These are phyloP conservation scores for Candida berthetii DNA, from an alignment of 805 yeast genomes.

Conservation along the genomic window DNA sequence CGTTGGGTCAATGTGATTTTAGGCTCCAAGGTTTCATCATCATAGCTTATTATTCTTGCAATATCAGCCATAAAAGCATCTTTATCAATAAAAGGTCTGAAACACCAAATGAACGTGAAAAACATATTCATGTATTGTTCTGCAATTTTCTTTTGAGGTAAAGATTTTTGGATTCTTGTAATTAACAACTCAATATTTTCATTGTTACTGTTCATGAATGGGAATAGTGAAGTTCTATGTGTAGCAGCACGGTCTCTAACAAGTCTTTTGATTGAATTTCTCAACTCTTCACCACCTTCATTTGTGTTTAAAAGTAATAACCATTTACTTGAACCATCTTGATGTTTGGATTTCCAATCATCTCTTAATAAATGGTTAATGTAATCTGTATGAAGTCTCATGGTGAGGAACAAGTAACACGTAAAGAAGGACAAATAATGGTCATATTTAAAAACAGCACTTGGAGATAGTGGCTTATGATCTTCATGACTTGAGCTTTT, in stretches of 20 bases:
- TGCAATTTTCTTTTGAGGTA: constrained; percentile 30
- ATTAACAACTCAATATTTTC: constrained; percentile 23
- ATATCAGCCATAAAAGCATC: constrained; percentile 22
- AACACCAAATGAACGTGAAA: constrained; percentile 36
- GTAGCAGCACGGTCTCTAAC: constrained; percentile 5
- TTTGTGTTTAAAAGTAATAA: constrained; percentile 6
- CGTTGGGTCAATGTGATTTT: constrained; percentile 25
- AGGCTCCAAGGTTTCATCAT: constrained; percentile 22
- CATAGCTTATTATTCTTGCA: constrained; percentile 28
- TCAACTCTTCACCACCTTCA: constrained; percentile 5
- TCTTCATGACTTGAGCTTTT: constrained; percentile 16
- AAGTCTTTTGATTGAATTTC: constrained; percentile 4
- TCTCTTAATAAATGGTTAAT: constrained; percentile 4
- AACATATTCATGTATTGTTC: constrained; percentile 35
- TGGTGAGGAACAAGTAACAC: constrained; percentile 7
- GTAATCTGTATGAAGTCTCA: constrained; percentile 4
- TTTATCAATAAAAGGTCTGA: constrained; percentile 40
- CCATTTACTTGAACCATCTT: constrained; percentile 16
- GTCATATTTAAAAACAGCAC: constrained; percentile 11
- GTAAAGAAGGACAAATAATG: constrained; percentile 12
- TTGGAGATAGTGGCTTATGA: constrained; percentile 13
- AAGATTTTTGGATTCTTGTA: constrained; percentile 22
- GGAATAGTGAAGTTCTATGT: constrained; percentile 3
- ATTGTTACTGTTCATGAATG: constrained; percentile 5
- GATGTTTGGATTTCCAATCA: constrained; percentile 7